Evolutionary conservation across 345 rosid genomes (phyloP), one percentile per base, ranked within the genome.

Genomic region (Erodium maritimum): DNA sequence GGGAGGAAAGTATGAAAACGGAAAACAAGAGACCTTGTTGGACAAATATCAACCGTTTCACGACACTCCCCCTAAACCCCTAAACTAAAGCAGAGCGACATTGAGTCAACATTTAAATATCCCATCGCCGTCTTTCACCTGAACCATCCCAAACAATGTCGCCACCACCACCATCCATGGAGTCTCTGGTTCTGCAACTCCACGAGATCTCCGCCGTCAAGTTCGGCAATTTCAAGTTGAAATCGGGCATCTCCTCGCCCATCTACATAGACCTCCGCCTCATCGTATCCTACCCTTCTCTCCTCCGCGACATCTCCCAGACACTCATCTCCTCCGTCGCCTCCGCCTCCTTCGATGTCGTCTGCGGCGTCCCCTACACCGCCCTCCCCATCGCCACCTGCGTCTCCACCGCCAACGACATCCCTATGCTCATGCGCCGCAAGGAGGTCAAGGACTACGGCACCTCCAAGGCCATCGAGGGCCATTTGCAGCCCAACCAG

Each of bases 351-450:
- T 91, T 66, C 69, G 83, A 91, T 73, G 60, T 75, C 56, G 69
- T 91, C 48, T 91, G 98, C 42, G 98, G 96, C 54, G 96, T 91
- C 55, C 96, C 98, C 3, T 88, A 91, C 86, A 88, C 98, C 11
- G 98, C 95, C 19, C 81, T 83, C n/a, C 96, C 96, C 7, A 87
- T 93, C 29, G 99, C 99, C 66, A 83, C 90, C 63, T 75, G 79
- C 63, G 82, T 93, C 67, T 93, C 99, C 60, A 53, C 77, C 51
- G 58, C 79, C 77, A 76, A 78, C 29, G 48, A 60, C 70, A 68
- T 85, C 69, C 95, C 97, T 5, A 85, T 87, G 97, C 77, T 93
- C 61, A 85, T 85, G 91, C 94, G 99, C 54, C 95, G 95, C 57
- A 93, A 89, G 67, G 97, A 89, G 65, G 70, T 87, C 50, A 93